Base-by-base conservation (phyloP, 2,329 filamentous ascomycete genomes). In the Epicoccum sorghinum region DNA sequence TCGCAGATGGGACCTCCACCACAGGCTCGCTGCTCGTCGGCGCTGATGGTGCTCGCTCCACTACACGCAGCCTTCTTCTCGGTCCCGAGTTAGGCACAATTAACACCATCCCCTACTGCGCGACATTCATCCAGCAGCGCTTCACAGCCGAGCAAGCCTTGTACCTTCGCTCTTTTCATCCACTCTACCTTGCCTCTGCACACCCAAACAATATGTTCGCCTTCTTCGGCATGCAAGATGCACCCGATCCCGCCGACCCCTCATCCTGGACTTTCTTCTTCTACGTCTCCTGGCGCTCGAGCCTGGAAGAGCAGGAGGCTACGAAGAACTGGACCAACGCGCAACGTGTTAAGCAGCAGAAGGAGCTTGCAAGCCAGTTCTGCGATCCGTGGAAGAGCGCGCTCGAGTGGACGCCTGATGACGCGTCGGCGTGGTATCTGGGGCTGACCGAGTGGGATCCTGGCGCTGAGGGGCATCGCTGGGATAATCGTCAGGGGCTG, bases 201-300 rank as follows among this genome's bases (percentile, higher is more conserved):
- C 78, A 82, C 57, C 80, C 80, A 4, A 68, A 70, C 18, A 75
- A 77, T 45, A 69, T 71, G 25, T 77, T 81, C 51, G 73, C 75
- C 14, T 79, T 80, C 67, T 78, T 82, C 46, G 75, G 75, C n/a
- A 68, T 77, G 53, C 77, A 80, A 27, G 73, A 79, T 58, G 77
- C 69, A 4, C 65, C 72, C 3, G 68, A 75, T 39, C 57, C 68
- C 12, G 64, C 73, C 14, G 61, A 72, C 8, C 78, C 78, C 1
- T 75, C 76, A 22, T 67, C 65, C 4, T 79, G 78, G 78, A 73
- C 71, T 3, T 80, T 80, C 58, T 77, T 78, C 64, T 80, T 78
- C 66, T 82, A 82, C 61, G 77, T 81, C 45, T 80, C 78, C 9
- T 80, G 78, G 76, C 58, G 47, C 14, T 72, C 65, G 8, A 69